Evolutionary conservation across 768 basidiomycete species (phyloP).

Genomic region (Xerocomellus dryophilus): DNA sequence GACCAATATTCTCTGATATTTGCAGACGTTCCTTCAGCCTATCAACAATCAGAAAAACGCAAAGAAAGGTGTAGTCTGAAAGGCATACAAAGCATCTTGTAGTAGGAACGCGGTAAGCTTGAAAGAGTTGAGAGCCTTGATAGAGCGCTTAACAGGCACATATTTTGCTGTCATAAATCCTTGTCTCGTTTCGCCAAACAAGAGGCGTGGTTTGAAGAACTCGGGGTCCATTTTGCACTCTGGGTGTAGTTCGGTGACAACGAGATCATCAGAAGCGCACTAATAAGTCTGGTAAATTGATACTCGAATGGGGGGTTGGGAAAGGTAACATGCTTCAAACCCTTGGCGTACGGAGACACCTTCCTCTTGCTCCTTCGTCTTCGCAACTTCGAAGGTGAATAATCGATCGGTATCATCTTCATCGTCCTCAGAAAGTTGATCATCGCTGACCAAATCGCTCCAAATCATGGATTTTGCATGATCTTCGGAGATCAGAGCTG

Average conservation of each 20-base stretch:
- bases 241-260: slow-evolving; percentile 14
- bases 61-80: neutral
- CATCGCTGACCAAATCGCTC: slow-evolving; percentile 32
- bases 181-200: slow-evolving; percentile 43
- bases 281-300: neutral
- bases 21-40: slow-evolving; percentile 29
- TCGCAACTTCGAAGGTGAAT: slow-evolving; percentile 54
- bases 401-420: slow-evolving; percentile 47
- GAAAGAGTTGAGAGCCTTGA: slow-evolving; percentile 3
- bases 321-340: slow-evolving; percentile 39
- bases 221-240: slow-evolving; percentile 22
- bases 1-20: slow-evolving; percentile 22
- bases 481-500: slow-evolving; percentile 46
- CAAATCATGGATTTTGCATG: slow-evolving; percentile 46
- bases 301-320: neutral
- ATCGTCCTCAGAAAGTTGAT: slow-evolving; percentile 27
- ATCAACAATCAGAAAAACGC: neutral
- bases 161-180: slow-evolving; percentile 37
- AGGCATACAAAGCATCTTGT: slow-evolving; percentile 25
- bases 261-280: slow-evolving; percentile 21
- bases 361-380: slow-evolving; percentile 58
- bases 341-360: slow-evolving; percentile 42
- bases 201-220: slow-evolving; percentile 30
- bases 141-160: slow-evolving; percentile 16
- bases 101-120: slow-evolving; percentile 15